Percentiles rank a stretch among this genome's conserved stretches.
phyloP scores from a whole-genome alignment of 306 rosid genomes.

The Alnus glutinosa region DNA sequence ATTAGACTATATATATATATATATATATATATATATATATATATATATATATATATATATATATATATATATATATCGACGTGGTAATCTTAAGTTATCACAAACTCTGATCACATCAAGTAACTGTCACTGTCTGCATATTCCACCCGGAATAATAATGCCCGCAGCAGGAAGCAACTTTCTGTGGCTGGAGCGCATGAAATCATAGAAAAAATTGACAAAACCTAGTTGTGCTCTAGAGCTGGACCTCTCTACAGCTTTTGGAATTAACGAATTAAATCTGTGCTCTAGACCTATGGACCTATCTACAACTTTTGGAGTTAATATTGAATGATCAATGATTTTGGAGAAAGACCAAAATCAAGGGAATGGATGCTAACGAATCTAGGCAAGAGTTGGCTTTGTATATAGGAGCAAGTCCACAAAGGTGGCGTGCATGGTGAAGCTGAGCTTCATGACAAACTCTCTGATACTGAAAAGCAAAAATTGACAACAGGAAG shows the following conservation, averaged over 20 bases:
- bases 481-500: neutral
- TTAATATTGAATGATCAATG: neutral
- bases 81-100: neutral
- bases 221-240: neutral
- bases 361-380: neutral
- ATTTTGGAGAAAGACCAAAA: neutral
- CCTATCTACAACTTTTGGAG: neutral
- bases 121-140: neutral
- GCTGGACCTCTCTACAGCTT: no score
- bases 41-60: no score
- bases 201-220: neutral
- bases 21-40: no score
- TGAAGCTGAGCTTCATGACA: neutral
- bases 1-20: no score
- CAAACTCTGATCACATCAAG: neutral
- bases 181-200: neutral
- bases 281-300: conserved; percentile 10
- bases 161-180: neutral
- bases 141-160: conserved; percentile 1
- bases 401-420: neutral
- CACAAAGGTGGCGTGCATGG: conserved; percentile 14
- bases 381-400: neutral
- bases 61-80: no score
- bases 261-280: no score
- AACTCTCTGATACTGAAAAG: neutral